Evolutionary conservation across 1,139 yeast genomes (phyloP).

Genomic region (Saccharomyces pastorianus): DNA sequence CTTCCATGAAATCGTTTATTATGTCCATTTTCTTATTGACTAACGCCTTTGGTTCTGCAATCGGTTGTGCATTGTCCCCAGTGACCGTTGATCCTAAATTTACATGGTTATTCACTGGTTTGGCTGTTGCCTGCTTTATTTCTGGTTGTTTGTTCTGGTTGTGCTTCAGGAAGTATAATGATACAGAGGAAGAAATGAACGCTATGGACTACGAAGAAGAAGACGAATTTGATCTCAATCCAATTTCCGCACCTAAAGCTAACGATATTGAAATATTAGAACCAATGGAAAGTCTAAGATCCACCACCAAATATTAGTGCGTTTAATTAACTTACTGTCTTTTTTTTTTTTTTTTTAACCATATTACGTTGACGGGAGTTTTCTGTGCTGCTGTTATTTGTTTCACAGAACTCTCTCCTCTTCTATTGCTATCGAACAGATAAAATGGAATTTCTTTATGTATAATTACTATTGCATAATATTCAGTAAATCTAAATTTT

Average conservation of each 20-base stretch:
- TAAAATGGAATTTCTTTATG: background rate
- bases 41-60: constrained; percentile 59
- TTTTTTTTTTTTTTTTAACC: background rate
- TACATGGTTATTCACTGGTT: constrained; percentile 58
- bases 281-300: constrained; percentile 3
- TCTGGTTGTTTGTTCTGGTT: constrained; percentile 61
- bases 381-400: background rate
- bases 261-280: constrained; percentile 5
- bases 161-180: constrained; percentile 48
- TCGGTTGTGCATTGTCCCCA: constrained; percentile 65
- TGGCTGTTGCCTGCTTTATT: constrained; percentile 50
- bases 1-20: constrained; percentile 57
- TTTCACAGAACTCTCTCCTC: background rate
- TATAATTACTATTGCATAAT: background rate
- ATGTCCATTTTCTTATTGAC: constrained; percentile 58
- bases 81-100: constrained; percentile 60
- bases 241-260: background rate
- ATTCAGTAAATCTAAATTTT: background rate
- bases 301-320: constrained; percentile 4
- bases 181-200: constrained; percentile 54
- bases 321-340: background rate
- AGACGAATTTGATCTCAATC: constrained; percentile 6
- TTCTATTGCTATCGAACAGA: background rate
- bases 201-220: constrained; percentile 39
- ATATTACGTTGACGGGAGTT: background rate